These are phyloP conservation scores for Oropetium thomaeum DNA, from an alignment of 176 grass and related monocot species.

Conservation along the genomic window DNA sequence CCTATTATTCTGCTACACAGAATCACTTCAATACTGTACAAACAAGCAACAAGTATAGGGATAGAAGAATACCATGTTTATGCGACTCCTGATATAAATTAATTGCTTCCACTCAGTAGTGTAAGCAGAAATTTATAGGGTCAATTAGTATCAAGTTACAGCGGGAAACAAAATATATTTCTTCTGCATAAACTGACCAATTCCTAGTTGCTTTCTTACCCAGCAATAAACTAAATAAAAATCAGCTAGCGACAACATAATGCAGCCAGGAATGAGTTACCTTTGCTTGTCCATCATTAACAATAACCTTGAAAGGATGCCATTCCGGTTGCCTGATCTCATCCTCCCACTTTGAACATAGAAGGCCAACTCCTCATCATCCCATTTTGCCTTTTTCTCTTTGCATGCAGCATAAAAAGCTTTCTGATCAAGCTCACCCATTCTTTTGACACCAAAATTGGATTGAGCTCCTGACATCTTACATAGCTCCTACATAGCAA, in stretches of 20 bases:
- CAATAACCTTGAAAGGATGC: slow-evolving; percentile 67
- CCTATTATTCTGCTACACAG: no score
- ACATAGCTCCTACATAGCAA: slow-evolving; percentile 45
- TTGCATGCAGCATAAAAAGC: slow-evolving; percentile 58
- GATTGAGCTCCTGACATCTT: slow-evolving; percentile 32
- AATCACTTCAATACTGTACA: no score
- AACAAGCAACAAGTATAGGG: no score
- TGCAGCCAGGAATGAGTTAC: slow-evolving; percentile 35
- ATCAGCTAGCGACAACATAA: background rate
- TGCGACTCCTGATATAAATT: no score
- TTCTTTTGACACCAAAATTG: slow-evolving; percentile 64
- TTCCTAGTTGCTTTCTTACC: background rate
- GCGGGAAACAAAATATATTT: no score
- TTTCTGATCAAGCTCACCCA: slow-evolving; percentile 75
- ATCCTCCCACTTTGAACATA: slow-evolving; percentile 62
- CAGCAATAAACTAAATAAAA: background rate
- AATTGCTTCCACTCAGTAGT: background rate
- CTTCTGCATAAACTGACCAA: background rate
- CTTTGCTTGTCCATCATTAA: slow-evolving; percentile 36
- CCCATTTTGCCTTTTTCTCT: slow-evolving; percentile 25
- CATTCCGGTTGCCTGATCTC: slow-evolving; percentile 68
- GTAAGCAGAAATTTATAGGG: background rate
- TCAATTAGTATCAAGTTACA: background rate
- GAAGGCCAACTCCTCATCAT: slow-evolving; percentile 22
- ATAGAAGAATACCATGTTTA: no score